Conservation (phyloP, 345 rosid genomes). For the Euphorbia peplus region DNA sequence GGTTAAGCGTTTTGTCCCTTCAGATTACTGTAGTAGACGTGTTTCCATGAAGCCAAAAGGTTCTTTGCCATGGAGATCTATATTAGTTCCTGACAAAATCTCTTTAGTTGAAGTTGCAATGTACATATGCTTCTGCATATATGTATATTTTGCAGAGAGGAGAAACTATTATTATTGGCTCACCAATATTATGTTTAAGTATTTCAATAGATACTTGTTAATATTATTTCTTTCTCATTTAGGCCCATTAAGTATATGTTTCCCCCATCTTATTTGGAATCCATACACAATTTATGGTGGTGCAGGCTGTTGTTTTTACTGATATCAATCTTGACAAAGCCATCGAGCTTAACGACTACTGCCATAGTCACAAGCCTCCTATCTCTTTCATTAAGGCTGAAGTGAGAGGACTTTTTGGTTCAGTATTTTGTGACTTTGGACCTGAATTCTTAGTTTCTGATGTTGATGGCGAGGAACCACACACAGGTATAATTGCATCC, state of each 20-base stretch:
- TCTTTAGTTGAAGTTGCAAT: not conserved
- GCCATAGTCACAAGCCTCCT: constrained; percentile 85
- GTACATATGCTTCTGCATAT: not conserved
- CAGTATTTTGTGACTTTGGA: constrained; percentile 95
- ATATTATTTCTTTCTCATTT: not conserved
- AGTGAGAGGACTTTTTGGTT: constrained; percentile 96
- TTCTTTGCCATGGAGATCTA: not conserved
- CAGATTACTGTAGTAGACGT: not conserved
- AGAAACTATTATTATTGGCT: not conserved
- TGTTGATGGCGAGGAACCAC: constrained; percentile 96
- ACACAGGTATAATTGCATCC: constrained; percentile 92
- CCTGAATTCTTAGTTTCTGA: constrained; percentile 84
- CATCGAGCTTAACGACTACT: constrained; percentile 73
- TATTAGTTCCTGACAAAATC: not conserved
- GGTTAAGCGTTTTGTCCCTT: not conserved
- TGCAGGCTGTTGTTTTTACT: constrained; percentile 91
- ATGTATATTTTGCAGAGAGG: not conserved
- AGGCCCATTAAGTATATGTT: not conserved
- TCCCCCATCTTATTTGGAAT: not conserved
- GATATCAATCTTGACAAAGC: constrained; percentile 74
- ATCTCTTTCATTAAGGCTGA: constrained; percentile 88
- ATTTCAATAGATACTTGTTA: not conserved
- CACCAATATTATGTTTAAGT: not conserved
- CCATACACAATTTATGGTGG: constrained; percentile 8
- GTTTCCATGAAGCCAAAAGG: not conserved